Percentiles rank a stretch among this genome's conserved stretches.
These are phyloP conservation scores for Dictyostelium capitatum DNA, from an alignment of 78 protist genomes.

Conservation along the genomic window DNA sequence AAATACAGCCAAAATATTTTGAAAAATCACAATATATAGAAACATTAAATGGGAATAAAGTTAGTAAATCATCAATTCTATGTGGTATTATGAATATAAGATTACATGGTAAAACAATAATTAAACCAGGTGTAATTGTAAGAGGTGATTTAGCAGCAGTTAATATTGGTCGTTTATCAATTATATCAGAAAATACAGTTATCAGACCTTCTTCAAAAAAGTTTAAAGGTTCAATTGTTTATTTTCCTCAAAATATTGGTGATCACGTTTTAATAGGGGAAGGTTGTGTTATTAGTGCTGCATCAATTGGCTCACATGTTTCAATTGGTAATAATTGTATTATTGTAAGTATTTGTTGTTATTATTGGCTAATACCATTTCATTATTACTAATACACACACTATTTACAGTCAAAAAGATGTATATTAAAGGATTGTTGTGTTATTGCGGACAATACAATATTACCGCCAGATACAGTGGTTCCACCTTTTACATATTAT, in stretches of 20 bases:
- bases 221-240: slow-evolving; percentile 67
- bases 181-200: slow-evolving; percentile 39
- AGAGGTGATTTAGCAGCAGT: slow-evolving; percentile 79
- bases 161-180: slow-evolving; percentile 70
- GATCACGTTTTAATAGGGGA: slow-evolving; percentile 68
- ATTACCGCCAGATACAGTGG: slow-evolving; percentile 79
- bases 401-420: slow-evolving; percentile 63
- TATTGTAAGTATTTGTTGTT: slow-evolving; percentile 33
- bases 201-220: slow-evolving; percentile 77
- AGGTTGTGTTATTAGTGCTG: slow-evolving; percentile 66
- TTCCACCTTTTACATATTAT: slow-evolving; percentile 70
- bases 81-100: slow-evolving; percentile 79
- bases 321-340: slow-evolving; percentile 77
- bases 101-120: slow-evolving; percentile 66
- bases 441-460: slow-evolving; percentile 54
- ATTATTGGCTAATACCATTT: not conserved
- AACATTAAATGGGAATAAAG: slow-evolving; percentile 78
- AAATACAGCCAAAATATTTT: slow-evolving; percentile 39
- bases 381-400: not conserved
- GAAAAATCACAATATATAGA: slow-evolving; percentile 74
- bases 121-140: slow-evolving; percentile 56
- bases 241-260: slow-evolving; percentile 64
- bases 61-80: slow-evolving; percentile 57
- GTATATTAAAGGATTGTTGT: slow-evolving; percentile 83
- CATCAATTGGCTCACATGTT: slow-evolving; percentile 70